Percentiles rank a stretch among this genome's conserved stretches.
Conservation (phyloP, 139 green algal species). For the Chlamydomonas asymmetrica region DNA sequence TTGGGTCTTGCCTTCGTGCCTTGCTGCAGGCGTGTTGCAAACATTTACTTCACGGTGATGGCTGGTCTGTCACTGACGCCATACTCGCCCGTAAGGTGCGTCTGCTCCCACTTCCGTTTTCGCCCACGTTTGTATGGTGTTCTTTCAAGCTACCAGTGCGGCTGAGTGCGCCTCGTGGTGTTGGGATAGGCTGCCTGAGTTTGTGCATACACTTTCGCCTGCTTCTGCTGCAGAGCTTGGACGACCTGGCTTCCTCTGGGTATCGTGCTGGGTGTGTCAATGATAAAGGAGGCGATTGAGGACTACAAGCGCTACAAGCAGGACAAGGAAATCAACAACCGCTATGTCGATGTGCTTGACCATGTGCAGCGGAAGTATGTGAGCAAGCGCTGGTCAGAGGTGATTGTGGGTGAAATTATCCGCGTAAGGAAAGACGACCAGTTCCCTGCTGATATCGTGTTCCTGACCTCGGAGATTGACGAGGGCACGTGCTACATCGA, state of each 20-base stretch:
- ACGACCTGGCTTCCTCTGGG: constrained; percentile 63
- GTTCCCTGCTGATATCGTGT: constrained; percentile 87
- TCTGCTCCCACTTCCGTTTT: background rate
- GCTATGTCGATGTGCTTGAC: constrained; percentile 58
- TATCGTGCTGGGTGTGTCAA: constrained; percentile 77
- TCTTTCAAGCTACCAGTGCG: too few relatives aligned
- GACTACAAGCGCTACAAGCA: constrained; percentile 76
- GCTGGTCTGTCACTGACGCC: constrained; percentile 70
- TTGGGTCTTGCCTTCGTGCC: background rate
- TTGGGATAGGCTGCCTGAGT: background rate
- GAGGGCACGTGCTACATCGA: constrained; percentile 84
- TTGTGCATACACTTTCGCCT: background rate
- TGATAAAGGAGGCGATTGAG: constrained; percentile 78
- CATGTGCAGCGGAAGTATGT: constrained; percentile 23
- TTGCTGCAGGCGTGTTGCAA: constrained; percentile 65
- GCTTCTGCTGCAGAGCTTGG: constrained; percentile 38
- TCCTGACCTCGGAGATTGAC: constrained; percentile 64
- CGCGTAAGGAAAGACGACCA: constrained; percentile 62
- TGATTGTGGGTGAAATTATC: constrained; percentile 70
- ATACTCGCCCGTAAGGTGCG: constrained; percentile 55
- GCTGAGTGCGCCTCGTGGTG: too few relatives aligned
- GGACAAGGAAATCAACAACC: constrained; percentile 75
- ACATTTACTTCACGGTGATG: constrained; percentile 80
- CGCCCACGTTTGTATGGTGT: too few relatives aligned
- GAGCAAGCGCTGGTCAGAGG: constrained; percentile 52